Conservation (phyloP, 768 basidiomycete species). For the Termitomyces sp. region DNA sequence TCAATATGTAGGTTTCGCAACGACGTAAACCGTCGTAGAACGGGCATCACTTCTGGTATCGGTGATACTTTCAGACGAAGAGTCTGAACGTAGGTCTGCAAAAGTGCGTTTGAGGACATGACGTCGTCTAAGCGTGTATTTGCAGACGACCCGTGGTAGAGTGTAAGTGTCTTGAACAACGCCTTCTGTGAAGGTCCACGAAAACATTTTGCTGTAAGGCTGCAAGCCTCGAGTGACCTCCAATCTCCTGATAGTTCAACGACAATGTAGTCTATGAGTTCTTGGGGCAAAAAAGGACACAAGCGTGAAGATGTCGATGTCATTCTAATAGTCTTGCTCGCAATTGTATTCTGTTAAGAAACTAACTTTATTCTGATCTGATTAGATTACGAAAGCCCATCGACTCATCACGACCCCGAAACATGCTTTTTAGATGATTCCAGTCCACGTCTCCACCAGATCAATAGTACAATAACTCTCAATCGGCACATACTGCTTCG, state of each 20-base stretch:
- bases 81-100: not conserved
- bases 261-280: constrained; percentile 1
- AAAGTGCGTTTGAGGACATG: not conserved
- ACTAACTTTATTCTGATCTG: too few species aligned
- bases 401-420: not conserved
- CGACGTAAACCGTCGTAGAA: not conserved
- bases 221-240: constrained; percentile 2
- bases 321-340: too few species aligned
- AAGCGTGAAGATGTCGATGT: not conserved
- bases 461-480: constrained; percentile 83
- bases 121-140: not conserved
- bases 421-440: constrained; percentile 34
- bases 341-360: too few species aligned
- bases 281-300: not conserved
- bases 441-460: constrained; percentile 77
- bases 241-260: constrained; percentile 4
- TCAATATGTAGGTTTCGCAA: not conserved
- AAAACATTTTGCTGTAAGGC: not conserved
- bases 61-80: not conserved
- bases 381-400: too few species aligned
- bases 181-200: not conserved
- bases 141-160: not conserved
- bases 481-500: constrained; percentile 91
- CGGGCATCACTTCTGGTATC: too few species aligned
- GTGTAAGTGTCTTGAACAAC: not conserved